These are phyloP conservation scores for Pichia sp. DNA, from an alignment of 1,139 yeast genomes.

Conservation along the genomic window DNA sequence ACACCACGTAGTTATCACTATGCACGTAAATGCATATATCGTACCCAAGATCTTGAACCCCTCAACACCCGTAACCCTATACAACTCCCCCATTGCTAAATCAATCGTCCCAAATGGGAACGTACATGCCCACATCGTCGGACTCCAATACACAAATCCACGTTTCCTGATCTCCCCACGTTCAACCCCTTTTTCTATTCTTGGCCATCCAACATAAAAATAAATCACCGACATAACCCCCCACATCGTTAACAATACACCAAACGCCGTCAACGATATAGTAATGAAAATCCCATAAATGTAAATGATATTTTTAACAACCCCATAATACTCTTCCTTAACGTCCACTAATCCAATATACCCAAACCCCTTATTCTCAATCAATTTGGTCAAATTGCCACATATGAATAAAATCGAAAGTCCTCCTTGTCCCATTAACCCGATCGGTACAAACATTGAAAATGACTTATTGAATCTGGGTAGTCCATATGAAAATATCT, in stretches of 20 bases:
- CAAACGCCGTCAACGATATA: slow-evolving; percentile 41
- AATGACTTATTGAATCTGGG: slow-evolving; percentile 46
- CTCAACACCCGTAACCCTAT: slow-evolving; percentile 36
- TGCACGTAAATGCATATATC: slow-evolving; percentile 47
- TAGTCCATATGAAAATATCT: slow-evolving; percentile 50
- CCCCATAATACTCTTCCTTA: slow-evolving; percentile 7
- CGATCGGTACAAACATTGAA: slow-evolving; percentile 56
- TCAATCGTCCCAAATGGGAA: slow-evolving; percentile 88
- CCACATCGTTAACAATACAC: slow-evolving; percentile 55
- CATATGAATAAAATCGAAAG: slow-evolving; percentile 47
- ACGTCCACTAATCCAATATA: slow-evolving; percentile 15
- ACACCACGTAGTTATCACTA: slow-evolving; percentile 35
- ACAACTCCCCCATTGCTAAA: slow-evolving; percentile 50
- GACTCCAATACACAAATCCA: slow-evolving; percentile 35
- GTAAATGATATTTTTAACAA: slow-evolving; percentile 16
- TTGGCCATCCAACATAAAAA: slow-evolving; percentile 27
- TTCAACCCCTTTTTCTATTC: background rate
- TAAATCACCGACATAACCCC: slow-evolving; percentile 43
- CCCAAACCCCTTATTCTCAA: slow-evolving; percentile 9
- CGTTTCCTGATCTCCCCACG: background rate
- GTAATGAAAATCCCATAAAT: slow-evolving; percentile 30
- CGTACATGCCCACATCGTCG: slow-evolving; percentile 80
- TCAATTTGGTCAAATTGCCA: slow-evolving; percentile 17
- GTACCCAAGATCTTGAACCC: slow-evolving; percentile 56
- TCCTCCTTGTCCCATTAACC: slow-evolving; percentile 78